Evolutionary conservation across 148 eudicot genomes (phyloP).

Genomic region (Arbutus unedo): DNA sequence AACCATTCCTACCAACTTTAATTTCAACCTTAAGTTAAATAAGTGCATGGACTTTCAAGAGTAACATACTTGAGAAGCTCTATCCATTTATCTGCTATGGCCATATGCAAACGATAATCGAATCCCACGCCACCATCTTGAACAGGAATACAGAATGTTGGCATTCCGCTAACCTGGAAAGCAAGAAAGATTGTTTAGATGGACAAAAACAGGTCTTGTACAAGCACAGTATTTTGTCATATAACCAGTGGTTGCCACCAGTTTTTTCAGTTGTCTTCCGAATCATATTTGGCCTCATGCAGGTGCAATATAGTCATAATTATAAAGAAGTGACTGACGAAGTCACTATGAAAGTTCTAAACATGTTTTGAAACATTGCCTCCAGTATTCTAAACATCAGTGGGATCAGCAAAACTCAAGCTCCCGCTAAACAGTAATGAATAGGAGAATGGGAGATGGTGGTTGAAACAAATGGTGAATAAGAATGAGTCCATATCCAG

Average conservation of each 20-base stretch:
- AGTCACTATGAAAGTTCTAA: background rate
- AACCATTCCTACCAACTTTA: background rate
- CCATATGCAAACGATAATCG: constrained; percentile 98
- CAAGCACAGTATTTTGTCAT: background rate
- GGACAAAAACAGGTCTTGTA: background rate
- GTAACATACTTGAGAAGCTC: constrained; percentile 87
- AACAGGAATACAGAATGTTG: constrained; percentile 78
- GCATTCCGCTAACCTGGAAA: constrained; percentile 98
- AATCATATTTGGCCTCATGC: background rate
- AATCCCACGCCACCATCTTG: constrained; percentile 97
- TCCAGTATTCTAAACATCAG: background rate
- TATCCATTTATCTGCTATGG: constrained; percentile 98
- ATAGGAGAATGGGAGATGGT: too few species aligned
- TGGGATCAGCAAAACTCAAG: background rate
- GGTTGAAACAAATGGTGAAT: too few species aligned
- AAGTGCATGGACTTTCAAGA: background rate
- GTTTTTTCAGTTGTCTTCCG: background rate
- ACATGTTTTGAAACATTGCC: background rate
- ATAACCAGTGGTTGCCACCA: background rate
- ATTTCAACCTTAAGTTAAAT: background rate
- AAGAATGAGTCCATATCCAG: too few species aligned
- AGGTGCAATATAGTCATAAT: background rate
- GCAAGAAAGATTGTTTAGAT: background rate
- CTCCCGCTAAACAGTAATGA: background rate
- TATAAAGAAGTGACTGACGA: background rate